Conservation (phyloP, 352 stramenopile genomes). For the Phytophthora citricola region DNA sequence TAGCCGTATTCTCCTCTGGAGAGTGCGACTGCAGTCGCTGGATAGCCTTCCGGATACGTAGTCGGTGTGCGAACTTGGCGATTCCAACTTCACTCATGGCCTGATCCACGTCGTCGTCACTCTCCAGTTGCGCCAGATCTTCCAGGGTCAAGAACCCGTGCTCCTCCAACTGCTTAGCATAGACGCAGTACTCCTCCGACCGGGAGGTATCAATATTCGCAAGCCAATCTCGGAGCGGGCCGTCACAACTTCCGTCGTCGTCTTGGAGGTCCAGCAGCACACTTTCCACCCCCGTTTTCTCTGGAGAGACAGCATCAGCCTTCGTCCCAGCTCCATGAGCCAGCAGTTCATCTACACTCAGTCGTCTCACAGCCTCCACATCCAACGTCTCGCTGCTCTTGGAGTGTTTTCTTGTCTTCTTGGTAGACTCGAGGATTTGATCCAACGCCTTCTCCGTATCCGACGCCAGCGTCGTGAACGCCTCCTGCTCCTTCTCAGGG, state of each 20-base stretch:
- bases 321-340: constrained; percentile 24
- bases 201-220: constrained; percentile 51
- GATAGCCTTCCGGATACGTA: constrained; percentile 76
- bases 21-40: constrained; percentile 49
- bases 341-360: constrained; percentile 68
- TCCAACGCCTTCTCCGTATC: constrained; percentile 63
- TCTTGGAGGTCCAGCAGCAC: constrained; percentile 38
- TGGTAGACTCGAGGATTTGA: constrained; percentile 46
- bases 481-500: constrained; percentile 30
- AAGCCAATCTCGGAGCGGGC: constrained; percentile 60
- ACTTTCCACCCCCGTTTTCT: constrained; percentile 46
- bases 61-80: constrained; percentile 76
- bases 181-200: constrained; percentile 61
- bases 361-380: constrained; percentile 48
- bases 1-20: constrained; percentile 11
- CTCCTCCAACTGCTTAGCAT: constrained; percentile 65
- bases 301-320: constrained; percentile 34
- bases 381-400: constrained; percentile 41
- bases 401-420: constrained; percentile 21
- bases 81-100: constrained; percentile 81
- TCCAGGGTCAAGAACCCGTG: constrained; percentile 67
- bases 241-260: constrained; percentile 28
- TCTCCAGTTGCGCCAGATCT: constrained; percentile 66
- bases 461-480: constrained; percentile 41
- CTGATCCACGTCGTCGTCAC: constrained; percentile 71